These are phyloP conservation scores for Carex scoparia DNA, from an alignment of 176 grass and related monocot genomes.

Conservation along the genomic window DNA sequence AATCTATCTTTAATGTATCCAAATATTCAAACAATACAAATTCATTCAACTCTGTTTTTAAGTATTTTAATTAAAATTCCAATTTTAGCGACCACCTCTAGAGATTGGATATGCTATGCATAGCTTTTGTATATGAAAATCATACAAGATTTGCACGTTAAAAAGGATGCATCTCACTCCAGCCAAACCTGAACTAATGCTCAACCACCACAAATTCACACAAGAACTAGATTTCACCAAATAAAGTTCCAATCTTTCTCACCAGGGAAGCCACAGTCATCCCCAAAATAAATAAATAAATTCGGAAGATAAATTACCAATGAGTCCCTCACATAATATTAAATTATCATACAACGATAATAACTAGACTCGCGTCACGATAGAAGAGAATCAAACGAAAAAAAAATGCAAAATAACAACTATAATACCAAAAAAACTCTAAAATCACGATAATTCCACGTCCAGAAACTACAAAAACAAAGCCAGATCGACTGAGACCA, in stretches of 20 bases:
- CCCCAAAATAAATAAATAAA: neutral
- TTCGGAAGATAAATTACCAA: slow-evolving; percentile 16
- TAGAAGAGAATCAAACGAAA: slow-evolving; percentile 4
- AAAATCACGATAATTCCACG: slow-evolving; percentile 22
- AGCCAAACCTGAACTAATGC: slow-evolving; percentile 22
- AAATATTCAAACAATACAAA: neutral
- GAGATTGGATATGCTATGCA: neutral
- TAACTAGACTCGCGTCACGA: neutral
- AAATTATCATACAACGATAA: neutral
- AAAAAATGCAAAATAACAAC: neutral
- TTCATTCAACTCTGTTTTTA: neutral
- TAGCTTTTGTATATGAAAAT: slow-evolving; percentile 1
- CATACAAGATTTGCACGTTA: slow-evolving; percentile 7
- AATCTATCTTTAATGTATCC: neutral
- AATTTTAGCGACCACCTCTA: neutral
- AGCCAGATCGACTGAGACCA: slow-evolving; percentile 14
- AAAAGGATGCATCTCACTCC: slow-evolving; percentile 5
- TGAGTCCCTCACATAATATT: slow-evolving; percentile 3
- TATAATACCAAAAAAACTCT: neutral
- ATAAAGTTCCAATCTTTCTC: slow-evolving; percentile 15
- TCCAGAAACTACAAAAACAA: slow-evolving; percentile 17
- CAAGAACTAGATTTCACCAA: neutral
- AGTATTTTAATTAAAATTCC: neutral
- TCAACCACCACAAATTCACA: slow-evolving; percentile 3
- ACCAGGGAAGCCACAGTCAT: neutral